Conservation (phyloP, 2,329 filamentous ascomycete genomes). For the Xylariaceae sp. region DNA sequence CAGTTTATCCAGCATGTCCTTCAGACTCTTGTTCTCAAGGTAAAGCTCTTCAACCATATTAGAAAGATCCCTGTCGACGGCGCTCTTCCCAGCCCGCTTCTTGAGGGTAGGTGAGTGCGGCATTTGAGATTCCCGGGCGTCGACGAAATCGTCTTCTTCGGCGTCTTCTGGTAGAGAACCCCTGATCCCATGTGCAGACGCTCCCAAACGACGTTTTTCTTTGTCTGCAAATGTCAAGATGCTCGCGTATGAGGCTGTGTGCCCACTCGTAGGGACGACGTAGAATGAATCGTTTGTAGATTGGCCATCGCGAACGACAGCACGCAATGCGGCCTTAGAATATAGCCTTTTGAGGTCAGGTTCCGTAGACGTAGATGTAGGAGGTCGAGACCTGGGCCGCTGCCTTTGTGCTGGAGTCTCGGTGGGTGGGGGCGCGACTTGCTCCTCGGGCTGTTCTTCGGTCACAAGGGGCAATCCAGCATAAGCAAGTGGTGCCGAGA, state of each 20-base stretch:
- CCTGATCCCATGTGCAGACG: conserved; percentile 40
- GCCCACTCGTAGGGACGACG: conserved; percentile 86
- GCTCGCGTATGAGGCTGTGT: conserved; percentile 88
- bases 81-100: conserved; percentile 36
- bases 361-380: conserved; percentile 41
- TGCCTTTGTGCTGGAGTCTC: conserved; percentile 35
- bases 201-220: conserved; percentile 57
- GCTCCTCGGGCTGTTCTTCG: conserved; percentile 45
- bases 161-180: conserved; percentile 49
- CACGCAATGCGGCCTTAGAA: conserved; percentile 77
- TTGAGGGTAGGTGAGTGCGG: conserved; percentile 40
- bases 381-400: conserved; percentile 34
- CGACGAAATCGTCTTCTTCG: conserved; percentile 82
- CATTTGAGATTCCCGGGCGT: conserved; percentile 67
- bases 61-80: conserved; percentile 42
- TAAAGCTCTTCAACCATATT: conserved; percentile 85
- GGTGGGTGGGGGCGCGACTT: conserved; percentile 32
- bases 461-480: conserved; percentile 76
- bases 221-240: conserved; percentile 72
- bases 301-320: conserved; percentile 66
- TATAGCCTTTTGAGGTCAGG: conserved; percentile 82
- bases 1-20: conserved; percentile 79
- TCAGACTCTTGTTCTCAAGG: conserved; percentile 82
- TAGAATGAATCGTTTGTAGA: conserved; percentile 78
- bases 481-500: conserved; percentile 89